Evolutionary conservation across 352 stramenopile species (phyloP), one percentile per base, ranked within the genome.

Genomic region (Phytophthora multivora): DNA sequence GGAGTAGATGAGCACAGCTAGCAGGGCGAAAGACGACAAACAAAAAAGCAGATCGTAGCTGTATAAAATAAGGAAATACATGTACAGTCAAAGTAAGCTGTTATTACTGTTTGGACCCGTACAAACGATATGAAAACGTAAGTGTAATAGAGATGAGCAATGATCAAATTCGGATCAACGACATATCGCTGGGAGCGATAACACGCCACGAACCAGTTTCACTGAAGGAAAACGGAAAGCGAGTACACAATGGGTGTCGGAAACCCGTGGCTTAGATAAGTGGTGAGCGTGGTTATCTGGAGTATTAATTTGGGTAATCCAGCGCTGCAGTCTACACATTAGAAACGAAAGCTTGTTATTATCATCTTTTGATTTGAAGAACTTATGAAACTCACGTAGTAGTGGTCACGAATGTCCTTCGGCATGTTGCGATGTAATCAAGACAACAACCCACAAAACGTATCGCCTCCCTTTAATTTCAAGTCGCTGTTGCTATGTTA

Each of bases 41-140:
- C n/a, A n/a, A n/a, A 89, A 89, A 42, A 89, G 86, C 40, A 89
- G 36, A 15, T 89, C 75, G 26, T 86, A 88, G 12, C 70, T 85
- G 39, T 11, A 45, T 26, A 49, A 19, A 49, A 38, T 12, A 6
- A 7, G 11, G 16, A 55, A 31, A 23, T 23, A 33, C 28, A 31
- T 11, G 7, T 9, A 31, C 28, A 33, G 21, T 33, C 9, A 33
- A 33, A 33, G 28, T 33, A 33, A 33, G 28, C 11, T 33, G 28
- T 33, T 33, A 9, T 33, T 33, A 4, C 10, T 33, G 26, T 33
- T 13, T 33, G 21, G 21, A 23, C 21, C 21, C 4, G 28, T 13
- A 13, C 11, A 1, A 33, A 33, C 28, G 28, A 33, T 33, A 33
- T 12, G 28, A 33, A 33, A 16, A 61, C 71, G 23, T 51, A 80